Conservation (phyloP, 306 rosid species). For the Argentina anserina region DNA sequence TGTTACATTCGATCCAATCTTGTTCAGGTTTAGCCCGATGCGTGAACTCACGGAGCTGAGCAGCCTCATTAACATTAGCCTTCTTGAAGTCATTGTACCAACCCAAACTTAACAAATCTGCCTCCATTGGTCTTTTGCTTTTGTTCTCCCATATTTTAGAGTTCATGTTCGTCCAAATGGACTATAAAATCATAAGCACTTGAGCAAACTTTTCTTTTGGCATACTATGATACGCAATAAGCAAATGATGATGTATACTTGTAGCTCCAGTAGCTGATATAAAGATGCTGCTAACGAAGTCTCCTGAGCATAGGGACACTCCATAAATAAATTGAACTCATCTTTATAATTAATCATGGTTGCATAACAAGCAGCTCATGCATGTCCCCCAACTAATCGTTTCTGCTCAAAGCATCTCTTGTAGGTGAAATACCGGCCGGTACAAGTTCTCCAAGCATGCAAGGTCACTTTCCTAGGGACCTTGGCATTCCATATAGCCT, state of each 20-base stretch:
- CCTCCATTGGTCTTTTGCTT: too few relatives aligned
- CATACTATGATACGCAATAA: neutral
- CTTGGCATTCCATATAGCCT: neutral
- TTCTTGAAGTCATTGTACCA: too few relatives aligned
- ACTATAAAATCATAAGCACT: neutral
- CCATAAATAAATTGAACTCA: neutral
- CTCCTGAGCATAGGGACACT: neutral
- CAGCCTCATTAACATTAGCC: too few relatives aligned
- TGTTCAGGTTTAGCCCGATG: too few relatives aligned
- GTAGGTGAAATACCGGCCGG: neutral
- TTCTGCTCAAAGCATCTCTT: neutral
- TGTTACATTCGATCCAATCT: too few relatives aligned
- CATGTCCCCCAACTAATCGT: neutral
- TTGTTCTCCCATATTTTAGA: too few relatives aligned
- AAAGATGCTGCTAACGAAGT: neutral
- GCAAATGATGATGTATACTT: neutral
- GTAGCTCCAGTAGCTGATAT: neutral
- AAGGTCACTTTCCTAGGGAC: neutral
- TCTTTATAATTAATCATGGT: too few relatives aligned
- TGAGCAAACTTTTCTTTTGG: neutral
- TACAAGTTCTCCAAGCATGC: neutral
- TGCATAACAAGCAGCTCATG: neutral
- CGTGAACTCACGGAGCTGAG: too few relatives aligned
- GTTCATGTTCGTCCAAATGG: neutral
- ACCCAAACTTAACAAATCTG: too few relatives aligned